Base-by-base conservation (phyloP, 345 rosid genomes). In the Brassica nigra region DNA sequence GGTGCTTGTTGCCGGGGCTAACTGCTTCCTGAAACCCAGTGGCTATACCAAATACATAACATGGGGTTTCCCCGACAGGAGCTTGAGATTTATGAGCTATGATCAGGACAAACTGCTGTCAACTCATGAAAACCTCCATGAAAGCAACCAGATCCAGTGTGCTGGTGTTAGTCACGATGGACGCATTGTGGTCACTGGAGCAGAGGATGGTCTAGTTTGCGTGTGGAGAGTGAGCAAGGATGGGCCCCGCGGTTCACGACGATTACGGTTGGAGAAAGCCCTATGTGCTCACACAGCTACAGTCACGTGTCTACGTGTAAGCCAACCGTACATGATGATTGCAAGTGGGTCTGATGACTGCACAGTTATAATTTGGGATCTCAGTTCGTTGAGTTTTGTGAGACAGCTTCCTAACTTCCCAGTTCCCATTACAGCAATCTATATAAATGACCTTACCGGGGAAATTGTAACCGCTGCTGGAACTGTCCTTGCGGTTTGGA, bases 331-430 rank as follows among this genome's bases (percentile, higher is more conserved):
- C 90, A 93, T 93, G 99, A 86, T 95, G 80, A 87, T 95, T 76
- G 92, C 84, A n/a, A 95, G 97, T 73, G 99, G 99, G 57, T 95
- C 99, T 29, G 98, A 91, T 79, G 99, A 95, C 83, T 86, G 93
- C 81, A 88, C 93, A 11, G 97, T 91, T 63, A 90, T 95, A 64
- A 67, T 93, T 74, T 95, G 99, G 99, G 98, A 95, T 80, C 99
- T 95, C 75, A 88, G 99, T 79, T 86, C 98, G 30, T 68, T 95
- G 80, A 85, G 82, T 78, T 95, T 93, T 67, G 87, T 93, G 33
- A 88, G 95, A 81, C 99, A 95, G 81, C 89, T 95, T 39, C 96
- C 97, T 0, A 90, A 88, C 84, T 92, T 95, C 82, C 95, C 98
- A 28, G 88, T 85, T 16, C 88, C 99, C 10, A 84, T 93, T 76